Conservation (phyloP, 441 rosid species). For the Breynia disticha region DNA sequence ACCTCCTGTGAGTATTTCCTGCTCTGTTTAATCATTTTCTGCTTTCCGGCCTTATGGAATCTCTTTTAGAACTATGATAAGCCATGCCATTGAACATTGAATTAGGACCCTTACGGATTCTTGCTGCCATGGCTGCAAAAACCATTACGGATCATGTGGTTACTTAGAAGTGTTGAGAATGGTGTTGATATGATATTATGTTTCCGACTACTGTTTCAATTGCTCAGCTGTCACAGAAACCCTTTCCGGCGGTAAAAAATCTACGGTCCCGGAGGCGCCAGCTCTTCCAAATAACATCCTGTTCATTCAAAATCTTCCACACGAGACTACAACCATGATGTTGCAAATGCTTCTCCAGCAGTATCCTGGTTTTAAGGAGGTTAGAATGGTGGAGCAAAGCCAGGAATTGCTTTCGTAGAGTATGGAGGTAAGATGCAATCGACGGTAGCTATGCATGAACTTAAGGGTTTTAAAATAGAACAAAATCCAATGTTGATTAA, state of each 20-base stretch:
- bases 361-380: conserved; percentile 83
- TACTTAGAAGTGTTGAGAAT: no score
- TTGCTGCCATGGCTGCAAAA: no score
- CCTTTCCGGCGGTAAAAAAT: conserved; percentile 72
- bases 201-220: background rate
- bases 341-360: conserved; percentile 73
- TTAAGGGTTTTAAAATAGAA: conserved; percentile 71
- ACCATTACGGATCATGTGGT: no score
- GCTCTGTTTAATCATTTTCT: conserved; percentile 2
- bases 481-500: conserved; percentile 75
- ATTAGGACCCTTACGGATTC: no score
- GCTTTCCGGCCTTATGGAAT: background rate
- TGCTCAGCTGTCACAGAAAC: conserved; percentile 74
- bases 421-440: conserved; percentile 82
- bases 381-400: conserved; percentile 90
- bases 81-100: no score
- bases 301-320: conserved; percentile 86
- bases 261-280: conserved; percentile 69
- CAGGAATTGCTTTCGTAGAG: conserved; percentile 97
- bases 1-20: conserved; percentile 61
- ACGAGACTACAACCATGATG: conserved; percentile 70
- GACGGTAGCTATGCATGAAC: conserved; percentile 73
- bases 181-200: no score
- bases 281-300: conserved; percentile 93
- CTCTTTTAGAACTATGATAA: background rate